Evolutionary conservation across 2,329 filamentous ascomycete species (phyloP).

Genomic region (Pochonia chlamydosporia): DNA sequence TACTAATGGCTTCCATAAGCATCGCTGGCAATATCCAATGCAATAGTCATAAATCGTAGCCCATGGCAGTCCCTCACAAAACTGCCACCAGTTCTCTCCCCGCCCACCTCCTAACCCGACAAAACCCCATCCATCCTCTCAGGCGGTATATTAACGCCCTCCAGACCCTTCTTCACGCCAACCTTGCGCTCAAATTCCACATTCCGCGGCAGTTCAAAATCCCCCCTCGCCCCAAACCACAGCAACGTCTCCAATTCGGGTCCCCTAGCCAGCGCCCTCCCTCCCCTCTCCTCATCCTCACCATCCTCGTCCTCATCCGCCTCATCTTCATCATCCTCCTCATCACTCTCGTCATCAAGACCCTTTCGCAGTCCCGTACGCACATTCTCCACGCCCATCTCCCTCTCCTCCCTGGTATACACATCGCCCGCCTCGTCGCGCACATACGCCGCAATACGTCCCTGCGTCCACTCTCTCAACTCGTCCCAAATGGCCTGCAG

Average conservation of each 20-base stretch:
- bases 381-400: constrained; percentile 60
- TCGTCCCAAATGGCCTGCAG: constrained; percentile 54
- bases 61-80: background rate
- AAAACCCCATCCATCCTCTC: constrained; percentile 13
- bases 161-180: constrained; percentile 24
- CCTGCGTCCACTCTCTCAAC: constrained; percentile 34
- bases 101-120: constrained; percentile 41
- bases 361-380: constrained; percentile 61
- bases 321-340: constrained; percentile 55
- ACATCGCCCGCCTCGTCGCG: constrained; percentile 47
- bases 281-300: constrained; percentile 20
- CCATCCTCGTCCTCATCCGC: constrained; percentile 35
- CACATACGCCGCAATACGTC: constrained; percentile 35
- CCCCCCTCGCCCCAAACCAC: constrained; percentile 39
- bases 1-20: no score
- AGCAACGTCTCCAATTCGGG: constrained; percentile 42
- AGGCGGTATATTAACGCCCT: constrained; percentile 29
- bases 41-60: background rate
- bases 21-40: background rate
- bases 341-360: constrained; percentile 44
- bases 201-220: constrained; percentile 38
- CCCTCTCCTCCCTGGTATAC: constrained; percentile 67
- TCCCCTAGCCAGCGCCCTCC: constrained; percentile 22
- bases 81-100: constrained; percentile 16
- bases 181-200: constrained; percentile 36